Conservation (phyloP, 495 filamentous ascomycete species). For the Neurospora sp. region DNA sequence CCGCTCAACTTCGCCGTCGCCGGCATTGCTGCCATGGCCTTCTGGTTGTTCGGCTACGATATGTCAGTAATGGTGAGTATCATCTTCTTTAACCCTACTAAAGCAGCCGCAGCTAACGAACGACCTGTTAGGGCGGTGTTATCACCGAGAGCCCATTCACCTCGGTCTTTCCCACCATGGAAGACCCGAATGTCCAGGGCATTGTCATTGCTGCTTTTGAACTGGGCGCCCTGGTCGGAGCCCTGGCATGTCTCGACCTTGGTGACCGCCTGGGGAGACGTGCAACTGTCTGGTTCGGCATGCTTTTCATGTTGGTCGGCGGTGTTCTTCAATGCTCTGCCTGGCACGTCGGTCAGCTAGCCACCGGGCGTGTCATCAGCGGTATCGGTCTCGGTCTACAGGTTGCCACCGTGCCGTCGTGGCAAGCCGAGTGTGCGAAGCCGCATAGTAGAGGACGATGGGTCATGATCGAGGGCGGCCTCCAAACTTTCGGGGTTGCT, state of each 20-base stretch:
- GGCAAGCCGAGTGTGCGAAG: conserved; percentile 57
- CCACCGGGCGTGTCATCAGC: conserved; percentile 45
- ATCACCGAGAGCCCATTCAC: background rate
- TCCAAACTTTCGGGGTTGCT: conserved; percentile 55
- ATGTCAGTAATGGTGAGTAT: background rate
- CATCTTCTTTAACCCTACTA: background rate
- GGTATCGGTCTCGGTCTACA: conserved; percentile 54
- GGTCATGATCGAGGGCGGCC: conserved; percentile 56
- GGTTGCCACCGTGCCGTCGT: conserved; percentile 47
- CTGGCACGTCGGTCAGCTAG: conserved; percentile 45
- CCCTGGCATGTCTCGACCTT: conserved; percentile 43
- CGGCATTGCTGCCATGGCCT: background rate
- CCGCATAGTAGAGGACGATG: conserved; percentile 51
- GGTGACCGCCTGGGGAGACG: conserved; percentile 47
- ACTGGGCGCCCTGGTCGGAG: conserved; percentile 51
- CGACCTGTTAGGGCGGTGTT: background rate
- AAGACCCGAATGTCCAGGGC: conserved; percentile 24
- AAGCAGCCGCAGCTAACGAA: background rate
- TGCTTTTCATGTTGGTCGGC: conserved; percentile 44
- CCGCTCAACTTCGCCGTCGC: background rate
- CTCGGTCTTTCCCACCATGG: background rate
- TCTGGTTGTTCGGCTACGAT: background rate
- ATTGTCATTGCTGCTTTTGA: conserved; percentile 39
- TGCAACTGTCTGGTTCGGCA: conserved; percentile 39
- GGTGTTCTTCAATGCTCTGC: conserved; percentile 49